Evolutionary conservation across 1,284 basidiomycete species (phyloP).

Genomic region (Mycosarcoma maydis): DNA sequence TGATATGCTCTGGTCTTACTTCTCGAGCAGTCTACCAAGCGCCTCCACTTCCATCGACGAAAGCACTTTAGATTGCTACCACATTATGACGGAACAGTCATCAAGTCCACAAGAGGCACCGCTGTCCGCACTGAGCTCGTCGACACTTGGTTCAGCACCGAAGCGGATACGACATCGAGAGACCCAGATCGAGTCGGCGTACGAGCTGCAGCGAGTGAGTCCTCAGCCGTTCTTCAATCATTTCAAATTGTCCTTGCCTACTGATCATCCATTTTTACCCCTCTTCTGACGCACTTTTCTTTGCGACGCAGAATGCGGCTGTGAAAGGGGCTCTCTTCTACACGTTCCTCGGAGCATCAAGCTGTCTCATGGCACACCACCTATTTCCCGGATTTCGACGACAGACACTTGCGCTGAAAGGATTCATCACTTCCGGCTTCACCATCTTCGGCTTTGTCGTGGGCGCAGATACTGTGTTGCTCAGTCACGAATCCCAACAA

Average conservation of each 20-base stretch:
- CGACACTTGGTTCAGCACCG: constrained; percentile 29
- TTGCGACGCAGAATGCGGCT: constrained; percentile 45
- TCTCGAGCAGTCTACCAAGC: not conserved
- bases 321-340: constrained; percentile 52
- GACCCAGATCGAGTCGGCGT: constrained; percentile 53
- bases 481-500: constrained; percentile 54
- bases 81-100: constrained; percentile 14
- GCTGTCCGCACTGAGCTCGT: constrained; percentile 29
- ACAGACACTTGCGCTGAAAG: constrained; percentile 60
- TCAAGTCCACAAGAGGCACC: constrained; percentile 27
- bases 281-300: not conserved
- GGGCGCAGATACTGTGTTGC: constrained; percentile 58
- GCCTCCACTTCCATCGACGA: too few species aligned
- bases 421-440: constrained; percentile 53
- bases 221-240: not conserved
- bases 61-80: too few species aligned
- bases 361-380: constrained; percentile 53
- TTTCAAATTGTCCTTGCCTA: too few species aligned
- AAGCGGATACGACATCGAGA: constrained; percentile 55
- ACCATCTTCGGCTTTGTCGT: constrained; percentile 62
- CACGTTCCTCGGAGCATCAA: constrained; percentile 46
- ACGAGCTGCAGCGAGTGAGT: constrained; percentile 57
- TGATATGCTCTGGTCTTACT: not conserved
- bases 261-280: not conserved
- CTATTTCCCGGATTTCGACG: constrained; percentile 57